Conservation (phyloP, 495 filamentous ascomycete genomes). For the Terfezia claveryi region DNA sequence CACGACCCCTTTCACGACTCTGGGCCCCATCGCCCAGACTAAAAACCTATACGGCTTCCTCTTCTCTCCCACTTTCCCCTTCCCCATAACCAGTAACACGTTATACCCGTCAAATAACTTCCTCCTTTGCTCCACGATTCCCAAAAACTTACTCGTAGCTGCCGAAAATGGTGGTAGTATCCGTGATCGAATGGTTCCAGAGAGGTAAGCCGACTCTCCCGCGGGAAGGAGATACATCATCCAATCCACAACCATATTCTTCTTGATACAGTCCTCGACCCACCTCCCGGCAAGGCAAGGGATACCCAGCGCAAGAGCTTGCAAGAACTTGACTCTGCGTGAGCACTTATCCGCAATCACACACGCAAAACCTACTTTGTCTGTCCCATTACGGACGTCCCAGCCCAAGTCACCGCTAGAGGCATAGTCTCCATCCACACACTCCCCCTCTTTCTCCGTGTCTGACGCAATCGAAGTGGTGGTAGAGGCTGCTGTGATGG, state of each 20-base stretch:
- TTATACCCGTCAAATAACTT: constrained; percentile 42
- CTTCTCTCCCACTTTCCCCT: constrained; percentile 32
- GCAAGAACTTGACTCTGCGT: constrained; percentile 82
- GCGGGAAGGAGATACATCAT: constrained; percentile 64
- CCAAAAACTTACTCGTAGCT: constrained; percentile 29
- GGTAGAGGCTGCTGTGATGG: background rate
- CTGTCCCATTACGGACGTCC: constrained; percentile 22
- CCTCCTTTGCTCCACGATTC: constrained; percentile 33
- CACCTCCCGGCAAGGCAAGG: constrained; percentile 65
- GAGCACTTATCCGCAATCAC: constrained; percentile 74
- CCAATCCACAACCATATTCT: constrained; percentile 44
- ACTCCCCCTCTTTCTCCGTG: background rate
- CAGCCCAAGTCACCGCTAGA: constrained; percentile 6
- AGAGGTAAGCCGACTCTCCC: constrained; percentile 54
- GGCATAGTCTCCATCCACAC: background rate
- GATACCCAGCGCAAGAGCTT: constrained; percentile 73
- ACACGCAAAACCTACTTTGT: constrained; percentile 49
- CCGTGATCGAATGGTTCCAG: constrained; percentile 56
- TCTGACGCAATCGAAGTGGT: background rate
- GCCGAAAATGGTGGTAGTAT: constrained; percentile 38
- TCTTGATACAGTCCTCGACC: constrained; percentile 49
- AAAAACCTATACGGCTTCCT: constrained; percentile 47
- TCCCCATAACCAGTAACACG: constrained; percentile 56
- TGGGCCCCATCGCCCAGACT: constrained; percentile 54
- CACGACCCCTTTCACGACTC: constrained; percentile 36